Percentiles rank a stretch among this genome's conserved stretches.
Evolutionary conservation across 2,329 filamentous ascomycete genomes (phyloP).

Genomic region (Hymenoscyphus infarciens): DNA sequence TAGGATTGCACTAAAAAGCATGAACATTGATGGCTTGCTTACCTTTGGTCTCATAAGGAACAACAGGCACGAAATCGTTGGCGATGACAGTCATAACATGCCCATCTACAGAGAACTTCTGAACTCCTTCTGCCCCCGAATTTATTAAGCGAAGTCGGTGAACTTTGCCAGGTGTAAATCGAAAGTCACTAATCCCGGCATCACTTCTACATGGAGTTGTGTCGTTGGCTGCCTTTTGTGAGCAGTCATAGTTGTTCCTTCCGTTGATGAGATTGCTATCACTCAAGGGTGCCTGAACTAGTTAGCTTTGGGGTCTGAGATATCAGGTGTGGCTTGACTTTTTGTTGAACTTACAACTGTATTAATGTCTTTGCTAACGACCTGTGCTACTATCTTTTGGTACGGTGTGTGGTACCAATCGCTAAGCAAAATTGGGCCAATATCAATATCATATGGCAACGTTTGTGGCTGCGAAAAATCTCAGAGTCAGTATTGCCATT

Average conservation of each 20-base stretch:
- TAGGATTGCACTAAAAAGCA: neutral
- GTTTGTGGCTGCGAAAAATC: constrained; percentile 42
- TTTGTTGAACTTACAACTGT: constrained; percentile 4
- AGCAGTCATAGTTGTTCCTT: constrained; percentile 23
- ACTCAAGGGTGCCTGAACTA: constrained; percentile 4
- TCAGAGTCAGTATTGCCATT: too few species aligned
- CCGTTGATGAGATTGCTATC: constrained; percentile 30
- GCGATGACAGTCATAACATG: constrained; percentile 57
- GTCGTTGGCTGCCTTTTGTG: neutral
- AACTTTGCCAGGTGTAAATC: constrained; percentile 35
- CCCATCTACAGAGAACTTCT: constrained; percentile 46
- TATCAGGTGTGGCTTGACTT: neutral
- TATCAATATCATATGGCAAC: constrained; percentile 48
- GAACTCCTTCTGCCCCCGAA: constrained; percentile 40
- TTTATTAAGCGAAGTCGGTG: constrained; percentile 47
- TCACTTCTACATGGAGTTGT: constrained; percentile 15
- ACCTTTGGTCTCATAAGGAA: constrained; percentile 19
- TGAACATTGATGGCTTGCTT: neutral
- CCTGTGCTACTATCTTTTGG: constrained; percentile 43
- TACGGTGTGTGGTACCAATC: constrained; percentile 44
- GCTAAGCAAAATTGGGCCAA: constrained; percentile 46
- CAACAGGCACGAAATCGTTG: constrained; percentile 53
- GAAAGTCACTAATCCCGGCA: constrained; percentile 30
- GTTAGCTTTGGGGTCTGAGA: neutral
- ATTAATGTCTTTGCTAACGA: constrained; percentile 22